Conservation (phyloP, 306 rosid species). For the Rosa lucieae region DNA sequence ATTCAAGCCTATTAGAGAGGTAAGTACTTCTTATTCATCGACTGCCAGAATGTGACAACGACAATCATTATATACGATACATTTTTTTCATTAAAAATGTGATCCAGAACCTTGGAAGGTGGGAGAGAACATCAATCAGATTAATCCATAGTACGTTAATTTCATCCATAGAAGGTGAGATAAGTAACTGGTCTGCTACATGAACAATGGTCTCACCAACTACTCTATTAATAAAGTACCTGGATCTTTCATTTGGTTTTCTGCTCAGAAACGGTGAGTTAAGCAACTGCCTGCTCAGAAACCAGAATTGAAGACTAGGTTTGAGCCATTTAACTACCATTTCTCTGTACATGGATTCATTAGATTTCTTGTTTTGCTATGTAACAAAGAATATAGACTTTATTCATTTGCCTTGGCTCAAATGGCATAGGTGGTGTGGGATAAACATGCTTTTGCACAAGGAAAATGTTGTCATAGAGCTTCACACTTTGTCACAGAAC, state of each 20-base stretch:
- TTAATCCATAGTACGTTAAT: neutral
- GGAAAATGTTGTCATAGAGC: too few relatives aligned
- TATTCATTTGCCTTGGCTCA: neutral
- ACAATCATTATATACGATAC: neutral
- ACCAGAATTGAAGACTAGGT: slow-evolving; percentile 4
- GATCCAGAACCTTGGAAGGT: neutral
- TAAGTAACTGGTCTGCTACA: too few relatives aligned
- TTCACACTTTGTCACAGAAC: too few relatives aligned
- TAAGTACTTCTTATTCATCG: slow-evolving; percentile 21
- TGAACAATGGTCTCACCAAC: slow-evolving; percentile 53
- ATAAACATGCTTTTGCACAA: too few relatives aligned
- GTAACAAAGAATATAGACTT: neutral
- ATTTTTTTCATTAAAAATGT: too few relatives aligned
- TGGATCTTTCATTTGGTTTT: slow-evolving; percentile 61
- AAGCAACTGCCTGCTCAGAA: neutral
- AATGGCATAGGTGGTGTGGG: too few relatives aligned
- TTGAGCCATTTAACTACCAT: slow-evolving; percentile 8
- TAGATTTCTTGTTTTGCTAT: slow-evolving; percentile 13
- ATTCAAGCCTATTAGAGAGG: slow-evolving; percentile 55
- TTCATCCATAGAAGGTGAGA: neutral
- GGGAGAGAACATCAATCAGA: too few relatives aligned
- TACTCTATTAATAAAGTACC: slow-evolving; percentile 36
- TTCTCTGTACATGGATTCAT: slow-evolving; percentile 11
- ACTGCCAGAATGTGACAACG: slow-evolving; percentile 1
- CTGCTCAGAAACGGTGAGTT: slow-evolving; percentile 61